phyloP scores from a whole-genome alignment of 371 early-diverging fungal genomes.

The Gilbertella persicaria region DNA sequence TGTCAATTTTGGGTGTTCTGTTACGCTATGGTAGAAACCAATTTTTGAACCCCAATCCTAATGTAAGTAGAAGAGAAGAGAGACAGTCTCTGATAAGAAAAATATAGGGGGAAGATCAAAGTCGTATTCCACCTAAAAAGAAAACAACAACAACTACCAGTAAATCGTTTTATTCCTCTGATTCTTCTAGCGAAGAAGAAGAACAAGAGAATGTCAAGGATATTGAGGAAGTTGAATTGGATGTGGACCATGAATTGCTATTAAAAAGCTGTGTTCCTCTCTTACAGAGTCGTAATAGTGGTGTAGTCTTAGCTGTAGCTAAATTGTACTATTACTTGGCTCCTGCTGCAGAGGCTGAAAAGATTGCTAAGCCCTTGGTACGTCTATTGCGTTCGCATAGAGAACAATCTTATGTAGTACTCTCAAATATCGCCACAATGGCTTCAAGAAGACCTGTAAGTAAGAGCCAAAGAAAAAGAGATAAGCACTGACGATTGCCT shows the following conservation, averaged over 20 bases:
- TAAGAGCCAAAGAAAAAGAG: not conserved
- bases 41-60: constrained; percentile 62
- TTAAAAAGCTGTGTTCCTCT: constrained; percentile 74
- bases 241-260: constrained; percentile 78
- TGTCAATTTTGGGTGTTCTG: constrained; percentile 80
- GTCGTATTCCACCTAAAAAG: constrained; percentile 32
- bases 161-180: constrained; percentile 41
- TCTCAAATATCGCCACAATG: constrained; percentile 79
- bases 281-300: constrained; percentile 84
- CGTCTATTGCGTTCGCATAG: constrained; percentile 72
- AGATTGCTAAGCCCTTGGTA: constrained; percentile 74
- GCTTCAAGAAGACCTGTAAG: constrained; percentile 69
- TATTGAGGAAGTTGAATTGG: constrained; percentile 47
- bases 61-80: constrained; percentile 26
- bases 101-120: constrained; percentile 37
- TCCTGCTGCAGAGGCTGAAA: constrained; percentile 60
- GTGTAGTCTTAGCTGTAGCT: constrained; percentile 81
- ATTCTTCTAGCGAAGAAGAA: constrained; percentile 35
- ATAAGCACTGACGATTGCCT: not conserved
- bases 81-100: not conserved
- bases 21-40: constrained; percentile 77
- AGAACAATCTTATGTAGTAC: constrained; percentile 78
- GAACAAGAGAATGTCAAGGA: constrained; percentile 34
- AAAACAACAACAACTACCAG: constrained; percentile 8
- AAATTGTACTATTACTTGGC: constrained; percentile 76